Evolutionary conservation across 495 filamentous ascomycete species (phyloP).

Genomic region (Penicillium desertorum): DNA sequence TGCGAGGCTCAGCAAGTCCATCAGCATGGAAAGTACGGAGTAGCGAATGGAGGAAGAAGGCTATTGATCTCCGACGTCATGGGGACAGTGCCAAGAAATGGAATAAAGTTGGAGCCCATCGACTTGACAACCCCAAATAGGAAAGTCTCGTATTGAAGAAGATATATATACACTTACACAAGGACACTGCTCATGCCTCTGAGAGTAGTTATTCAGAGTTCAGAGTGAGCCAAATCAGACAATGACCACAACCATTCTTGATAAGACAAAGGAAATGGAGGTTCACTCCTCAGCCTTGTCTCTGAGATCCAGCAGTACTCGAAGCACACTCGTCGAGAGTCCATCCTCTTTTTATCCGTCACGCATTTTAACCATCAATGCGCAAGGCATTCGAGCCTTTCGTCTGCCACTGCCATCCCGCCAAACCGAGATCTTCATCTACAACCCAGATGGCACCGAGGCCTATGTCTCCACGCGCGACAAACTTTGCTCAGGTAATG

Average conservation of each 20-base stretch:
- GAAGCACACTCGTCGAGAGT: slow-evolving; percentile 8
- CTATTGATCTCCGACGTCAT: neutral
- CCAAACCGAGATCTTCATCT: slow-evolving; percentile 48
- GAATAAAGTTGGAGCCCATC: neutral
- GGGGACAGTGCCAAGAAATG: neutral
- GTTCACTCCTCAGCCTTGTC: slow-evolving; percentile 13
- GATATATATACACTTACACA: neutral
- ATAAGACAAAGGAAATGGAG: slow-evolving; percentile 11
- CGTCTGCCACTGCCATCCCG: slow-evolving; percentile 43
- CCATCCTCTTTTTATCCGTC: slow-evolving; percentile 12
- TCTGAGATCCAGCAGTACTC: slow-evolving; percentile 13
- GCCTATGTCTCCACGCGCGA: slow-evolving; percentile 47
- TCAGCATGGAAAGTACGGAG: slow-evolving; percentile 5
- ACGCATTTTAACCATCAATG: slow-evolving; percentile 44
- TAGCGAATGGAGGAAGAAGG: neutral
- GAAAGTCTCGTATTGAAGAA: slow-evolving; percentile 25
- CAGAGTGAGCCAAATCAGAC: neutral
- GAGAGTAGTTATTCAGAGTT: neutral
- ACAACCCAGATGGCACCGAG: slow-evolving; percentile 31
- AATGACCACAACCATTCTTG: slow-evolving; percentile 11
- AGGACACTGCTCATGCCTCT: too few relatives aligned
- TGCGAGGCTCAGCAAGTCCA: slow-evolving; percentile 1
- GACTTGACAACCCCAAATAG: slow-evolving; percentile 14
- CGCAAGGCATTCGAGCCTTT: slow-evolving; percentile 43
- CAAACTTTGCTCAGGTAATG: slow-evolving; percentile 43